Percentiles rank a stretch among this genome's conserved stretches.
These are phyloP conservation scores for Rheum nobile DNA, from an alignment of 148 eudicot genomes.

Conservation along the genomic window DNA sequence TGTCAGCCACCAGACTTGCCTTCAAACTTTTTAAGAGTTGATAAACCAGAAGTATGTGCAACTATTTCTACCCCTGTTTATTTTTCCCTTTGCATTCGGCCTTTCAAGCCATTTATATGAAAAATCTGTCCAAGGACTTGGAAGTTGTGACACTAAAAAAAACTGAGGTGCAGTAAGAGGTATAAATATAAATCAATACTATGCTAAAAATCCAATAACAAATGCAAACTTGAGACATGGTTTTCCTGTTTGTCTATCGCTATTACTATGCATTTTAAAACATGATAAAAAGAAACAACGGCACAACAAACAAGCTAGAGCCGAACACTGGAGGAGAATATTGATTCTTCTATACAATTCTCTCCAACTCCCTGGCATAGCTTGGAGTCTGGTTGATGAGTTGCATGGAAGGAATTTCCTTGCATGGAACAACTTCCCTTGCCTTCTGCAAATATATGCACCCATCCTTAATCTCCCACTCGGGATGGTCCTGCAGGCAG, in stretches of 20 bases:
- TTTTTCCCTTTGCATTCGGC: too few species aligned
- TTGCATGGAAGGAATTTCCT: conserved; percentile 86
- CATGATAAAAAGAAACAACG: neutral
- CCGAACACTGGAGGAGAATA: neutral
- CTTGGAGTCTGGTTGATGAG: conserved; percentile 91
- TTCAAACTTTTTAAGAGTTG: too few species aligned
- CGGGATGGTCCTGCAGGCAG: conserved; percentile 66
- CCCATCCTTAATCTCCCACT: conserved; percentile 83
- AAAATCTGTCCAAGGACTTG: neutral
- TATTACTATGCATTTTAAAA: neutral
- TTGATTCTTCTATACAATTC: conserved; percentile 52
- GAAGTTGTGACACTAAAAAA: neutral
- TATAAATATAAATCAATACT: neutral
- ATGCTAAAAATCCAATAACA: too few species aligned
- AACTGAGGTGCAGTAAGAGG: neutral
- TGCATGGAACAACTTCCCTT: conserved; percentile 70
- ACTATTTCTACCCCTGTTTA: too few species aligned
- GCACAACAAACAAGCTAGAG: neutral
- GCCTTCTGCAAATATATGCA: conserved; percentile 62
- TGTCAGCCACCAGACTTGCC: too few species aligned
- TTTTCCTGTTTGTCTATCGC: neutral
- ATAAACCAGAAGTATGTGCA: too few species aligned
- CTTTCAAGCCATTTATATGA: too few species aligned
- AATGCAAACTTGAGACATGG: neutral
- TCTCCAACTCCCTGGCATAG: conserved; percentile 86